Conservation (phyloP, 2,329 filamentous ascomycete species). For the Alternaria dauci region DNA sequence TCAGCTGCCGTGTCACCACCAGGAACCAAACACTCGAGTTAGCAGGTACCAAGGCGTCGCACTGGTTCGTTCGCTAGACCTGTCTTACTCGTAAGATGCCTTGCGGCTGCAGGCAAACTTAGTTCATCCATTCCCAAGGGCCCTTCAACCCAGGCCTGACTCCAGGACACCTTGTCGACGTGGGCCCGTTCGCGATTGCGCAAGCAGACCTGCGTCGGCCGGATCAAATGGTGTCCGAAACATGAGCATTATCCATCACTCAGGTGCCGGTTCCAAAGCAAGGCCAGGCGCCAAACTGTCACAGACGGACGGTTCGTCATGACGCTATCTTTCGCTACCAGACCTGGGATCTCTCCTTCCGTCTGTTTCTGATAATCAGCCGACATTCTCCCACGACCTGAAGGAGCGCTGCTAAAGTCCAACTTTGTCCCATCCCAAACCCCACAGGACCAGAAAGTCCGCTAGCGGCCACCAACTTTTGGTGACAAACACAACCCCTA, state of each 20-base stretch:
- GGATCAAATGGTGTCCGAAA: constrained; percentile 13
- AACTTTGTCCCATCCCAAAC: neutral
- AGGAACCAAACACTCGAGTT: constrained; percentile 11
- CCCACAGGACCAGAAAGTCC: constrained; percentile 3
- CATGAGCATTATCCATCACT: constrained; percentile 6
- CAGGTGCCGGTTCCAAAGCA: constrained; percentile 10
- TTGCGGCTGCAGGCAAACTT: constrained; percentile 28
- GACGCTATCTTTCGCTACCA: constrained; percentile 4
- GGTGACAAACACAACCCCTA: constrained; percentile 14
- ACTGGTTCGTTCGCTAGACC: constrained; percentile 24
- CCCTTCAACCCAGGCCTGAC: constrained; percentile 1
- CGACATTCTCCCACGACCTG: constrained; percentile 6
- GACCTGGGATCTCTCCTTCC: neutral
- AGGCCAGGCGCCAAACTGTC: constrained; percentile 14
- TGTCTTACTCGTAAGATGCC: constrained; percentile 18
- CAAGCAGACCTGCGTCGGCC: constrained; percentile 23
- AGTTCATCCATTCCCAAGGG: constrained; percentile 16
- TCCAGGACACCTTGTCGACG: constrained; percentile 8
- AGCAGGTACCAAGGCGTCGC: constrained; percentile 10
- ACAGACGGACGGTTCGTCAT: constrained; percentile 8
- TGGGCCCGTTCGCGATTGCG: constrained; percentile 34
- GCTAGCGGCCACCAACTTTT: constrained; percentile 4
- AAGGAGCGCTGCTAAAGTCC: constrained; percentile 3
- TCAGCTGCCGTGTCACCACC: constrained; percentile 17
- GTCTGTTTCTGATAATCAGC: neutral